These are phyloP conservation scores for Apophysomyces variabilis DNA, from an alignment of 371 early-diverging fungal genomes.

Conservation along the genomic window DNA sequence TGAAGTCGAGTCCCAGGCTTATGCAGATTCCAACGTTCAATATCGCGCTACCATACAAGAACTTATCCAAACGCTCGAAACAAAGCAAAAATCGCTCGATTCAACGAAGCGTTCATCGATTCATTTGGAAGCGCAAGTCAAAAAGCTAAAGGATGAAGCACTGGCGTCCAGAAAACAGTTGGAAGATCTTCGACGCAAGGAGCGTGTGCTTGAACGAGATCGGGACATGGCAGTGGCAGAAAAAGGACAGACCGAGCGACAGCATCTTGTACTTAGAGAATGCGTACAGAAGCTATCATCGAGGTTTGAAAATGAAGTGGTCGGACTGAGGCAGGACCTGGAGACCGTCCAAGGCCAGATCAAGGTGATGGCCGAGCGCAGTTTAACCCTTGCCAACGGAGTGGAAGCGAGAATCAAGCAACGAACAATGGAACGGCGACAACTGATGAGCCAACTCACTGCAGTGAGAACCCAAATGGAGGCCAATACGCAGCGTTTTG, in stretches of 20 bases:
- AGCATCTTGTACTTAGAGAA: constrained; percentile 29
- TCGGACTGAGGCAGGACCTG: constrained; percentile 30
- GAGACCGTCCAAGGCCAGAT: constrained; percentile 23
- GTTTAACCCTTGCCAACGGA: constrained; percentile 14
- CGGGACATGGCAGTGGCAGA: constrained; percentile 39
- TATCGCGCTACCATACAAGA: constrained; percentile 38
- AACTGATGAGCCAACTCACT: constrained; percentile 12
- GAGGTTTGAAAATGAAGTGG: constrained; percentile 38
- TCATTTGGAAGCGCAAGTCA: constrained; percentile 45
- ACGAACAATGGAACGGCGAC: constrained; percentile 13
- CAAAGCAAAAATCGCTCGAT: constrained; percentile 46
- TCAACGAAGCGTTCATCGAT: constrained; percentile 41
- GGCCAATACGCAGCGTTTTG: constrained; percentile 27
- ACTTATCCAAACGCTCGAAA: constrained; percentile 45
- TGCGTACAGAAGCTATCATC: constrained; percentile 31
- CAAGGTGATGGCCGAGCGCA: constrained; percentile 26
- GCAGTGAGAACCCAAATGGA: constrained; percentile 18
- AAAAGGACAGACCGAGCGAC: constrained; percentile 39
- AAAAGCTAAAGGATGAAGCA: constrained; percentile 50
- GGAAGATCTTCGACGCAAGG: constrained; percentile 43
- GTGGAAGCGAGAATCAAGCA: constrained; percentile 18
- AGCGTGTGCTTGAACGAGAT: constrained; percentile 45
- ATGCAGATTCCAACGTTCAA: constrained; percentile 37
- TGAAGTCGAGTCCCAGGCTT: constrained; percentile 32
- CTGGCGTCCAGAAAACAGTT: constrained; percentile 45